These are phyloP conservation scores for Xylaria sp. DNA, from an alignment of 2,329 filamentous ascomycete species.

Conservation along the genomic window DNA sequence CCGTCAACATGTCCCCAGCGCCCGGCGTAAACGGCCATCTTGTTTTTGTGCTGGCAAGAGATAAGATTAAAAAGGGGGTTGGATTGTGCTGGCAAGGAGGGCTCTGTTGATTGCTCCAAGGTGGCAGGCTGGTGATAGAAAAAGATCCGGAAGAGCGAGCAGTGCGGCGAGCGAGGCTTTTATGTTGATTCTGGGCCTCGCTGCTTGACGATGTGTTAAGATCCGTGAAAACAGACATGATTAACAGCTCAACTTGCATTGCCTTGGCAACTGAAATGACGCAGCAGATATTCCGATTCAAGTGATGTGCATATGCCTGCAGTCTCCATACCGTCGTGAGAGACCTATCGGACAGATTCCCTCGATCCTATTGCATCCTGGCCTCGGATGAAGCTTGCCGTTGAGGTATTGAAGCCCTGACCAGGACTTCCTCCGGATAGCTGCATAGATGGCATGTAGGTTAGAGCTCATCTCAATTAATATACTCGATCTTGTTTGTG, in stretches of 20 bases:
- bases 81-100: neutral
- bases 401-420: neutral
- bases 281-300: neutral
- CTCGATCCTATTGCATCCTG: neutral
- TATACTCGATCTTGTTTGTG: neutral
- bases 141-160: neutral
- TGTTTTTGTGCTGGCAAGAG: neutral
- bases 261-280: neutral
- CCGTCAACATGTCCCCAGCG: neutral
- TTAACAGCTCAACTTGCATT: neutral
- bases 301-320: neutral
- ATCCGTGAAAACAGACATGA: neutral
- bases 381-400: too few relatives aligned
- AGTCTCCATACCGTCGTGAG: neutral
- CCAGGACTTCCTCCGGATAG: neutral
- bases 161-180: neutral
- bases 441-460: neutral
- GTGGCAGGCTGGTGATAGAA: neutral
- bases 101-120: neutral
- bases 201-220: neutral
- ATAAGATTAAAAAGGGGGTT: neutral
- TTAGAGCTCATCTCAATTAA: neutral
- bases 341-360: neutral
- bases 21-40: neutral
- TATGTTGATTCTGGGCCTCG: neutral